These are phyloP conservation scores for Psilocybe tampanensis DNA, from an alignment of 768 basidiomycete genomes.

Conservation along the genomic window DNA sequence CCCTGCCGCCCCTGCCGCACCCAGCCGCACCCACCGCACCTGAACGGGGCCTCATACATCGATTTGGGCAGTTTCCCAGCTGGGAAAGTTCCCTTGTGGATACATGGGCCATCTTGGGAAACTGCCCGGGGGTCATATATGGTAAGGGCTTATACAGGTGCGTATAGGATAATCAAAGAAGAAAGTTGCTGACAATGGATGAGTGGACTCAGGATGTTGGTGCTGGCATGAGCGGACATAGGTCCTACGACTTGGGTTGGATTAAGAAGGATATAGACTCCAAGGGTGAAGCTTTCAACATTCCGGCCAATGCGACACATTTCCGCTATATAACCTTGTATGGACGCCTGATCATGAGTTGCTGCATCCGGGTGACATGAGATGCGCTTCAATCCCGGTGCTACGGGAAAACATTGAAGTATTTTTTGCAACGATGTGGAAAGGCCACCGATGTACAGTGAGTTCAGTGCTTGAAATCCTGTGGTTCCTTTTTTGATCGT, in stretches of 20 bases:
- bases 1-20: not conserved
- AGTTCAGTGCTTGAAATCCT: slow-evolving; percentile 1
- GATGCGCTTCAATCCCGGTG: not conserved
- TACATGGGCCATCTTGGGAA: too few species aligned
- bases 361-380: not conserved
- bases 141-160: too few species aligned
- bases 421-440: not conserved
- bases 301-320: too few species aligned
- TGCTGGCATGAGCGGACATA: too few species aligned
- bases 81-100: too few species aligned
- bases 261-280: not conserved
- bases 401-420: not conserved
- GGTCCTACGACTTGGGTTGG: not conserved
- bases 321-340: too few species aligned
- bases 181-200: slow-evolving; percentile 1
- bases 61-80: too few species aligned
- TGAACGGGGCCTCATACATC: too few species aligned
- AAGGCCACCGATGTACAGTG: not conserved
- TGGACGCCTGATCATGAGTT: too few species aligned
- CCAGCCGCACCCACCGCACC: too few species aligned
- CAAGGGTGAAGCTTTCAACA: not conserved
- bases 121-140: too few species aligned
- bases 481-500: not conserved
- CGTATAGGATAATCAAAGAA: too few species aligned
- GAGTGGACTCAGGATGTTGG: not conserved